phyloP scores from a whole-genome alignment of 2,329 filamentous ascomycete genomes.

The Stemphylium lycopersici region DNA sequence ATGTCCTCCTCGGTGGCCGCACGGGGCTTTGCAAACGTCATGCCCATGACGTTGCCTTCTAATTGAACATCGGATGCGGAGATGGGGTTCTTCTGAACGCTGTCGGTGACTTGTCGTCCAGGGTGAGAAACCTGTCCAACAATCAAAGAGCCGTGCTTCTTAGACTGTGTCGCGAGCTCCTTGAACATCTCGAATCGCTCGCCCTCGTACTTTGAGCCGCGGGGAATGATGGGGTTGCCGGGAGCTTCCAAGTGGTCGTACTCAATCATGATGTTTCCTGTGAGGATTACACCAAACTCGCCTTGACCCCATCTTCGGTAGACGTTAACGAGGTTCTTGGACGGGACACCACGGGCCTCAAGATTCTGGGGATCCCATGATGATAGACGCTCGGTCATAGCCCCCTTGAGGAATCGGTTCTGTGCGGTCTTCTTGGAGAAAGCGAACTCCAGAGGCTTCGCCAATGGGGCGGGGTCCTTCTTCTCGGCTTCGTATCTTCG shows the following conservation, averaged over 20 bases:
- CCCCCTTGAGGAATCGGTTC: constrained; percentile 71
- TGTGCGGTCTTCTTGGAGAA: constrained; percentile 62
- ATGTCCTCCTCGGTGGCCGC: constrained; percentile 63
- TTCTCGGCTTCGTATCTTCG: constrained; percentile 50
- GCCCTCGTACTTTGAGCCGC: constrained; percentile 58
- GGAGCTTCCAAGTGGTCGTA: constrained; percentile 63
- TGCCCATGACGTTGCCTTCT: constrained; percentile 48
- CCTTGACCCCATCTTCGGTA: constrained; percentile 60
- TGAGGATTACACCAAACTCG: constrained; percentile 58
- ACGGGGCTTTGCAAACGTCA: constrained; percentile 60
- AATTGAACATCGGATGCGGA: constrained; percentile 55
- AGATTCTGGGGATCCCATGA: constrained; percentile 64
- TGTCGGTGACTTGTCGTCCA: constrained; percentile 60
- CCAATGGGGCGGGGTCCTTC: constrained; percentile 50
- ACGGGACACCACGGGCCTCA: constrained; percentile 60
- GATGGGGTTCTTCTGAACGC: constrained; percentile 57
- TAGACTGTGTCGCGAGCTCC: constrained; percentile 60
- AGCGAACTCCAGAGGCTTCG: constrained; percentile 52
- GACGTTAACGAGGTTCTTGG: constrained; percentile 62
- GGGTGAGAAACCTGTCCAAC: constrained; percentile 68
- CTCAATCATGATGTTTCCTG: constrained; percentile 70
- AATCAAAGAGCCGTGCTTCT: constrained; percentile 64
- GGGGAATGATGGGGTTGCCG: constrained; percentile 67
- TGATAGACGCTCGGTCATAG: constrained; percentile 70
- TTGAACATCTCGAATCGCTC: constrained; percentile 66